A percentile compares a stretch with the other conserved stretches of the same genome.
Evolutionary conservation across 805 yeast species (phyloP).

Genomic region (Candida lessepsii): DNA sequence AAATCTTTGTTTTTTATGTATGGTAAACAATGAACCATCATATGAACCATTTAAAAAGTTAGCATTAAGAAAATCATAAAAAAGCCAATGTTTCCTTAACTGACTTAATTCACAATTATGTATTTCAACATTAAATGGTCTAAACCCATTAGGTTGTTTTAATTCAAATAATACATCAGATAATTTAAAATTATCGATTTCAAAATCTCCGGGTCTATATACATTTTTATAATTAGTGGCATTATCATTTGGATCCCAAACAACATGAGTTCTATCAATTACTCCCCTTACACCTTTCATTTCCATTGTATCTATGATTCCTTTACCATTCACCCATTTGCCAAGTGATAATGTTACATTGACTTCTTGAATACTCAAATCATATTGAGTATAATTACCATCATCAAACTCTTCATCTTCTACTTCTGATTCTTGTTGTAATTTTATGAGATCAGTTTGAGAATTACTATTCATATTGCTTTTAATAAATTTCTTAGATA

Average conservation of each 20-base stretch:
- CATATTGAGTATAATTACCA: slow-evolving; percentile 96
- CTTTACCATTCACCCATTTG: slow-evolving; percentile 88
- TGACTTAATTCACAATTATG: slow-evolving; percentile 79
- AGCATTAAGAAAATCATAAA: slow-evolving; percentile 83
- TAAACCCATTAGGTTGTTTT: slow-evolving; percentile 74
- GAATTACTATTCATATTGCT: slow-evolving; percentile 44
- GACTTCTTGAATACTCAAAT: slow-evolving; percentile 82
- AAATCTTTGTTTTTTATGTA: slow-evolving; percentile 71
- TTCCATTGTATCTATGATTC: slow-evolving; percentile 74
- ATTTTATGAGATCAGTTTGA: background rate
- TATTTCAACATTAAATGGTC: slow-evolving; percentile 85
- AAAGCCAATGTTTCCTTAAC: slow-evolving; percentile 89
- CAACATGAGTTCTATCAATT: slow-evolving; percentile 84
- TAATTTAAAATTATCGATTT: slow-evolving; percentile 76
- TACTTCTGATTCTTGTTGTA: slow-evolving; percentile 43
- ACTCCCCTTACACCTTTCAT: slow-evolving; percentile 88
- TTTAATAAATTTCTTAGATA: slow-evolving; percentile 52
- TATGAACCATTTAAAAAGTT: slow-evolving; percentile 85
- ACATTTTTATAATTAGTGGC: slow-evolving; percentile 77
- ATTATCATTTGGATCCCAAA: slow-evolving; percentile 78
- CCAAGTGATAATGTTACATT: slow-evolving; percentile 75
- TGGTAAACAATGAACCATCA: slow-evolving; percentile 89
- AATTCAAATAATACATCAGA: slow-evolving; percentile 83
- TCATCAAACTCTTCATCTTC: slow-evolving; percentile 57
- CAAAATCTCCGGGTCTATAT: slow-evolving; percentile 87